Base-by-base conservation (phyloP, 768 basidiomycete species). In the Leccinum pellstonianum region DNA sequence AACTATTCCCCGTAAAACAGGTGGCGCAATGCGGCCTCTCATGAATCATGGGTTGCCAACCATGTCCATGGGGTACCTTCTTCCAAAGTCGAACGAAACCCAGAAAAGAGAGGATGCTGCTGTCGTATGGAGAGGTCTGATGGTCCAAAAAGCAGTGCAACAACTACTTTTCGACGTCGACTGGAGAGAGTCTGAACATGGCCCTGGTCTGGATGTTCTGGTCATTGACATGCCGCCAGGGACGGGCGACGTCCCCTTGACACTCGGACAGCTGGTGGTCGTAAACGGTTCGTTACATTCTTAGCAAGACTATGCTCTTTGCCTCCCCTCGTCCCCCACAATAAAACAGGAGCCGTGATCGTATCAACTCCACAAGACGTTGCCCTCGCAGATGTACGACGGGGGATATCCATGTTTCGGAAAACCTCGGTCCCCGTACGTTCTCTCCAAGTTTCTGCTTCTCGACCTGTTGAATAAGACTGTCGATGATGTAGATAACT, bases 61-160 rank as follows among this genome's bases (percentile, higher is more conserved):
- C 66, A 98, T 98, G 96, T 97, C 95, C 1, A 97, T 99, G 86
- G 96, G 95, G 3, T 99, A 94, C 71, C 83, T 99, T 12, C 81
- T 98, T 14, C 88, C 91, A 1, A 76, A 77, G 57, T 68, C 79
- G 1, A 64, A 77, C 33, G 79, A 81, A 7, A 76, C 77, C 29
- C 77, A 77, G 47, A 77, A 82, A 3, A 81, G 81, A 56, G 80
- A 80, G 37, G 93, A 95, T 69, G 85, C 86, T 0, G 87, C 95
- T 0, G 81, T 98, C 33, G 92, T 96, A 31, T 99, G 96, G 96
- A 83, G 96, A 25, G 96, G 96, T 3, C 82, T 97, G 21, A 98
- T 98, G 96, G 96, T 98, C 1, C 95, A 96, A 76, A 98, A 98
- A 70, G 95, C 95, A 25, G 93, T 95, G 0, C 95, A 98, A 71